Percentiles rank a stretch among this genome's conserved stretches.
Evolutionary conservation across 176 grass and related monocot genomes (phyloP).

Genomic region (Puccinellia tenuiflora): DNA sequence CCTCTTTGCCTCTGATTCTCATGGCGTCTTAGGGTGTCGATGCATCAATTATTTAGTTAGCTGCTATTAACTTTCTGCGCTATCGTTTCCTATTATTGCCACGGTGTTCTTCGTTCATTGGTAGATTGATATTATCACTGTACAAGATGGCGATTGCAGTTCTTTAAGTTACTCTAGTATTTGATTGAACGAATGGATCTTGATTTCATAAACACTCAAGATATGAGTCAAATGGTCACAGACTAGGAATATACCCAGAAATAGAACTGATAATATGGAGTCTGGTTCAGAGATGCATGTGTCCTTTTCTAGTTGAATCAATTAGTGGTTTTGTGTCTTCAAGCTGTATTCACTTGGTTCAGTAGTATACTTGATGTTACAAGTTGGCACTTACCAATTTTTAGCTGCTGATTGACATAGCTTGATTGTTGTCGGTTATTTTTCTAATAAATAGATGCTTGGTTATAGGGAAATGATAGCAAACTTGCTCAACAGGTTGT

Average conservation of each 20-base stretch:
- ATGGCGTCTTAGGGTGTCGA: no score
- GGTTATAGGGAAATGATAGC: no score
- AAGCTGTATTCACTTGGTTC: background rate
- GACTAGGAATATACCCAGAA: background rate
- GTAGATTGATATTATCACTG: no score
- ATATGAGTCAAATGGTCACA: background rate
- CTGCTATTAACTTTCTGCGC: no score
- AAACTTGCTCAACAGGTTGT: no score
- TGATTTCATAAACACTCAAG: background rate
- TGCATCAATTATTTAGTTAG: no score
- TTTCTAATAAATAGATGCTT: background rate
- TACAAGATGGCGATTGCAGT: no score
- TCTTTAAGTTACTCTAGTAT: no score
- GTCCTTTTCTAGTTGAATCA: background rate
- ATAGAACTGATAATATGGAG: background rate
- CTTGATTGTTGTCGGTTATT: conserved; percentile 4
- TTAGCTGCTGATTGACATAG: background rate
- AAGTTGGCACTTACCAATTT: background rate
- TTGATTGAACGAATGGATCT: background rate
- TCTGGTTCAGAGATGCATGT: background rate
- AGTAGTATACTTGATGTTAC: background rate
- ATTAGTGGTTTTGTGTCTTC: background rate
- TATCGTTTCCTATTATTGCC: no score
- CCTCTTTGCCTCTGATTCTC: no score
- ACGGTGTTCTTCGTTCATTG: no score